These are phyloP conservation scores for Penium margaritaceum DNA, from an alignment of 139 green algal species.

Conservation along the genomic window DNA sequence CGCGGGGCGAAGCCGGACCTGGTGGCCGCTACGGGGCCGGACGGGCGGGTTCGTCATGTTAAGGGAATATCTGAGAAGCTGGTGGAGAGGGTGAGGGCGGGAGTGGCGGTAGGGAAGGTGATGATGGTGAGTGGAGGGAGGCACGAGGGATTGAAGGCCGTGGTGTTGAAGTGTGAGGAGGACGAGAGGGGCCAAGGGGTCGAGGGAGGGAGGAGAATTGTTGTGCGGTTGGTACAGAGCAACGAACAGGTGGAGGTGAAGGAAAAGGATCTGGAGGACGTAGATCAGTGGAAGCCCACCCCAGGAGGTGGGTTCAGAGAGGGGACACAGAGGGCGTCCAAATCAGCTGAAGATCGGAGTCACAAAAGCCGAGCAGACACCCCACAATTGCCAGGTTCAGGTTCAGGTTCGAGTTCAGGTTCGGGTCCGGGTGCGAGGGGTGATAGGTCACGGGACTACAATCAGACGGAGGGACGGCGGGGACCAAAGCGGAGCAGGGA, in stretches of 20 bases:
- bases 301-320: background rate
- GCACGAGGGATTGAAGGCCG: constrained; percentile 42
- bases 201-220: constrained; percentile 23
- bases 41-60: constrained; percentile 45
- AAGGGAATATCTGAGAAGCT: constrained; percentile 52
- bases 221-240: constrained; percentile 40
- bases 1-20: constrained; percentile 29
- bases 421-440: no score
- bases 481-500: no score
- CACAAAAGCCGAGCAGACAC: no score
- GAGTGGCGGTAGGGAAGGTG: constrained; percentile 44
- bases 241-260: constrained; percentile 43
- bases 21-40: constrained; percentile 31
- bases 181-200: constrained; percentile 4
- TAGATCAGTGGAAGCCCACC: constrained; percentile 29
- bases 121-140: constrained; percentile 46
- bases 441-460: no score
- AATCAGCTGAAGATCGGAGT: no score
- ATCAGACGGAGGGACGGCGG: no score
- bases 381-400: no score
- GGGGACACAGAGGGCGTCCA: background rate
- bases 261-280: constrained; percentile 38
- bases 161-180: constrained; percentile 28
- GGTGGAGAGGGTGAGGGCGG: constrained; percentile 44
- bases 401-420: no score